A percentile compares a stretch with the other conserved stretches of the same genome.
These are phyloP conservation scores for Hypoxylon sp. DNA, from an alignment of 2,329 filamentous ascomycete species.

Conservation along the genomic window DNA sequence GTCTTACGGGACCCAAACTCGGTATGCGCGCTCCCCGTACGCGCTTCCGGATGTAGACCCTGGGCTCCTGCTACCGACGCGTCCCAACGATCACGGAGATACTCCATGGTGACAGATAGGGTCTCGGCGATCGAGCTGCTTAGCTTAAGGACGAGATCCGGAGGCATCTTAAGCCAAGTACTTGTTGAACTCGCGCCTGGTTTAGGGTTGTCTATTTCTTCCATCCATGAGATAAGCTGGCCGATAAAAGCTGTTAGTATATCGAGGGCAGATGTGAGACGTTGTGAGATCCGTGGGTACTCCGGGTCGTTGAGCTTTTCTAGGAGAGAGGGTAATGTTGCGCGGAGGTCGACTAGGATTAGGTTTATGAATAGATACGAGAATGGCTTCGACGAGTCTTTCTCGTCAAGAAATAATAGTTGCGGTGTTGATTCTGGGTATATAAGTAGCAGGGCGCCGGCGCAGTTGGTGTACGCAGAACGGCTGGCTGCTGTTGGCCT, in stretches of 20 bases:
- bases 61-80: conserved; percentile 73
- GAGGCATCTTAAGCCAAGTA: conserved; percentile 63
- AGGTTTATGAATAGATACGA: conserved; percentile 75
- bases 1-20: conserved; percentile 63
- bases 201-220: conserved; percentile 59
- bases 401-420: conserved; percentile 67
- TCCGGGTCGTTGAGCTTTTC: conserved; percentile 68
- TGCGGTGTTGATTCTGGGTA: conserved; percentile 64
- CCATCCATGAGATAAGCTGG: conserved; percentile 68
- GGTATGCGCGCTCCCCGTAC: conserved; percentile 61
- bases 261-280: conserved; percentile 74
- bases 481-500: conserved; percentile 70
- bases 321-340: conserved; percentile 73
- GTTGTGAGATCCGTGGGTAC: conserved; percentile 66
- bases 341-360: conserved; percentile 76
- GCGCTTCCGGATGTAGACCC: conserved; percentile 72
- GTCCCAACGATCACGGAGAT: conserved; percentile 79
- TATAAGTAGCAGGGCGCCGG: conserved; percentile 69
- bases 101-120: conserved; percentile 74
- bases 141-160: conserved; percentile 73
- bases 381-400: conserved; percentile 65
- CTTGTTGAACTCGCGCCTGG: conserved; percentile 43
- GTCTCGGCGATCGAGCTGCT: conserved; percentile 74
- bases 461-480: conserved; percentile 71
- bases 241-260: conserved; percentile 73